These are phyloP conservation scores for Astraeus odoratus DNA, from an alignment of 768 basidiomycete genomes.

Conservation along the genomic window DNA sequence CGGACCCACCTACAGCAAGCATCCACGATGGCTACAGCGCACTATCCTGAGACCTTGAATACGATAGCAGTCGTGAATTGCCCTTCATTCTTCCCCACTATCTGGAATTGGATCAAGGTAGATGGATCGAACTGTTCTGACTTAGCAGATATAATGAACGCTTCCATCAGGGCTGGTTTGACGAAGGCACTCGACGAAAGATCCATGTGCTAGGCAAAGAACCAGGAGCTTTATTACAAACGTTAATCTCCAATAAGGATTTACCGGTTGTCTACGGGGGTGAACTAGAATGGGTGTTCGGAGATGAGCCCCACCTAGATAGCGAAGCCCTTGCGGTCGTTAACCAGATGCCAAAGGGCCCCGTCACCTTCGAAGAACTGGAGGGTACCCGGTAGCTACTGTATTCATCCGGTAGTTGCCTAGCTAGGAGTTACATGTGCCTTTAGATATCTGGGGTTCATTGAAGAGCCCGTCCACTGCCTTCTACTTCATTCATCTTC, in stretches of 20 bases:
- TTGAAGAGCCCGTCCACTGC: too few species aligned
- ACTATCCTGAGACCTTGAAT: constrained; percentile 75
- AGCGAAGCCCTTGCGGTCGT: constrained; percentile 40
- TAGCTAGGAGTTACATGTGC: too few species aligned
- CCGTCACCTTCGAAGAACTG: constrained; percentile 45
- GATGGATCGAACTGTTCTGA: neutral
- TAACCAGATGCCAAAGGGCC: constrained; percentile 49
- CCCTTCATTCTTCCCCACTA: constrained; percentile 73
- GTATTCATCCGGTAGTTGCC: too few species aligned
- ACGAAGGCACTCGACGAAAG: constrained; percentile 71
- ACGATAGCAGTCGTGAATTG: constrained; percentile 69
- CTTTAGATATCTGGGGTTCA: too few species aligned
- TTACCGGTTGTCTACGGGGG: constrained; percentile 75
- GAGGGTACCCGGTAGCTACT: too few species aligned
- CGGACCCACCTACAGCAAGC: constrained; percentile 71
- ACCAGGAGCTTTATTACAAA: constrained; percentile 43
- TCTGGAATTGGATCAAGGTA: constrained; percentile 84
- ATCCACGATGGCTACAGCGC: constrained; percentile 64
- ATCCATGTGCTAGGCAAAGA: constrained; percentile 67
- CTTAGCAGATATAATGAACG: neutral
- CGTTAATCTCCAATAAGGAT: constrained; percentile 40
- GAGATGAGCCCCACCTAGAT: constrained; percentile 62
- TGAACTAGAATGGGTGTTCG: constrained; percentile 61
- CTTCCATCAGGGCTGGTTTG: constrained; percentile 58
- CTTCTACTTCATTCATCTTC: neutral